Conservation (phyloP, 2,329 filamentous ascomycete genomes). For the Myriosclerotinia curreyana region DNA sequence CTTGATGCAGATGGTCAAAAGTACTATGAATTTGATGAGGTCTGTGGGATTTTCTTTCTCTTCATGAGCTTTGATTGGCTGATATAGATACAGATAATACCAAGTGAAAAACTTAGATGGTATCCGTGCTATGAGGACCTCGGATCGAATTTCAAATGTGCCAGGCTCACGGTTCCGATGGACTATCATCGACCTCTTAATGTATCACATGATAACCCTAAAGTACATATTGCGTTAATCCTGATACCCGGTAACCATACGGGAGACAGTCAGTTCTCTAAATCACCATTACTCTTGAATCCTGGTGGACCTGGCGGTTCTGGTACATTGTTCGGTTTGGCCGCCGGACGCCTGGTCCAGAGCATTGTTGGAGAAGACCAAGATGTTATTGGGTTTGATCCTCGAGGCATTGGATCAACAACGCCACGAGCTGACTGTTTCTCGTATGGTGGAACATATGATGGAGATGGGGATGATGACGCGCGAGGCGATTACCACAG, state of each 20-base stretch:
- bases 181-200: constrained; percentile 46
- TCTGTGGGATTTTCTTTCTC: background rate
- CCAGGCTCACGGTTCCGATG: constrained; percentile 48
- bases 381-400: constrained; percentile 50
- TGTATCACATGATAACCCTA: constrained; percentile 34
- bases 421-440: constrained; percentile 53
- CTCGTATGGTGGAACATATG: constrained; percentile 40
- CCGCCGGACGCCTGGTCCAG: constrained; percentile 39
- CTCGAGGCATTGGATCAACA: constrained; percentile 50
- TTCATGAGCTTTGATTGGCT: background rate
- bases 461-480: constrained; percentile 38
- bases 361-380: constrained; percentile 42
- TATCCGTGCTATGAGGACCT: constrained; percentile 42
- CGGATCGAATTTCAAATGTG: constrained; percentile 40
- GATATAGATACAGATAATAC: constrained; percentile 41
- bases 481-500: constrained; percentile 41
- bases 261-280: constrained; percentile 36
- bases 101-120: constrained; percentile 47
- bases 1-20: background rate
- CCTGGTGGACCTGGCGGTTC: constrained; percentile 49
- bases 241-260: constrained; percentile 30
- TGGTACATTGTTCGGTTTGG: constrained; percentile 39
- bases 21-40: constrained; percentile 18
- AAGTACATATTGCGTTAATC: constrained; percentile 35
- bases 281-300: constrained; percentile 46